Conservation (phyloP, 371 early-diverging fungal species). For the Nematocida ausubeli region DNA sequence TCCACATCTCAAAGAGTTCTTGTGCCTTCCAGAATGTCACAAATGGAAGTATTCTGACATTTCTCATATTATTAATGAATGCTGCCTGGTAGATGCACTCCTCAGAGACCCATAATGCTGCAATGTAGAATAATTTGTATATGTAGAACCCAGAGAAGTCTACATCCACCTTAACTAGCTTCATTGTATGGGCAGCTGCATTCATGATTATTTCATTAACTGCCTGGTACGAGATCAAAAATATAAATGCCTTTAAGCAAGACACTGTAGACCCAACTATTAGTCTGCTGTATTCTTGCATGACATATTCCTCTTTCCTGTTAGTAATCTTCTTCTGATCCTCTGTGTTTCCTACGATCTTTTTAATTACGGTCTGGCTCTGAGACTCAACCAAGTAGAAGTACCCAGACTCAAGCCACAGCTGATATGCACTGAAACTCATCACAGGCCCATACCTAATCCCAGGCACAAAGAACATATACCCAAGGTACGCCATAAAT, state of each 20-base stretch:
- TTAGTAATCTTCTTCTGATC: background rate
- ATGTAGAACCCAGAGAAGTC: background rate
- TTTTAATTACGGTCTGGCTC: background rate
- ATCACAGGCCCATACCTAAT: conserved; percentile 49
- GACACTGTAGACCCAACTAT: background rate
- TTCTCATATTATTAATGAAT: background rate
- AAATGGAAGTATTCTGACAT: background rate
- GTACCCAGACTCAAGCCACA: conserved; percentile 36
- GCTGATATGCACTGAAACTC: conserved; percentile 13
- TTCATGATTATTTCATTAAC: background rate
- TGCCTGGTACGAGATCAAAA: conserved; percentile 2
- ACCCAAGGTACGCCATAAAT: conserved; percentile 44
- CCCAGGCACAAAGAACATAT: conserved; percentile 50
- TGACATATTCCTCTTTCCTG: conserved; percentile 6
- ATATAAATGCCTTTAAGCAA: background rate
- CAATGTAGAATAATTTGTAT: conserved; percentile 10
- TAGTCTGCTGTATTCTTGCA: conserved; percentile 19
- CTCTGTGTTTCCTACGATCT: background rate
- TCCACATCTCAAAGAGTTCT: conserved; percentile 32
- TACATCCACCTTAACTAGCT: background rate
- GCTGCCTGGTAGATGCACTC: background rate
- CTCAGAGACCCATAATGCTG: background rate
- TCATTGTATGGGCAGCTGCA: background rate
- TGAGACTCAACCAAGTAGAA: background rate
- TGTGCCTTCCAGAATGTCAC: background rate